Base-by-base conservation (phyloP, 306 rosid species). In the Myrica gale region DNA sequence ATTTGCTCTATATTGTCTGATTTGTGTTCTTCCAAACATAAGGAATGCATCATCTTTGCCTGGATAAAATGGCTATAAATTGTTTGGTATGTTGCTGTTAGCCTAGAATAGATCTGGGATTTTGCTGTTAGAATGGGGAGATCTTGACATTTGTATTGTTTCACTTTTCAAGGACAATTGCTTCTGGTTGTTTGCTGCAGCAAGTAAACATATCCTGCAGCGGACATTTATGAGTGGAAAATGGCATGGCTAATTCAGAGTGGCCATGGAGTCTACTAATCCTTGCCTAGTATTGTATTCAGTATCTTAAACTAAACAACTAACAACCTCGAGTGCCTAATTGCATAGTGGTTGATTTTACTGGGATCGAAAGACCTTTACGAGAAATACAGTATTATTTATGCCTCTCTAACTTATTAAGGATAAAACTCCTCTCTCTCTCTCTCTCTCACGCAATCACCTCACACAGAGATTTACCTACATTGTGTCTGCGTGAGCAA, bases 21-120 rank as follows among this genome's bases (percentile, higher is more conserved):
- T 74, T 69, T 76, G 51, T 3, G 45, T 65, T 74, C 44, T 79
- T 41, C 67, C 58, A 15, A 48, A 37, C 13, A 37, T 20, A 17
- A 48, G 44, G 56, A 23, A 37, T 37, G 6, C 47, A 17, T 54
- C 37, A 68, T 17, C 8, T 61, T 68, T 79, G 60, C 32, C 58
- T 66, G 15, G 70, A 79, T 54, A 37, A 47, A 19, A 37, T 47
- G 39, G 37, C 58, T 26, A 48, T 79, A 13, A 72, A 19, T 42
- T 32, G 57, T 73, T 19, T 79, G 82, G 9, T 42, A 42, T 6
- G 20, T 65, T 39, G 46, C 46, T 65, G 23, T 42, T 41, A 41
- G 23, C 46, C n/a, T 42, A 16, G 46, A 48, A 42, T 65, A 9
- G 70, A 65, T 65, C 10, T 65, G 16, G 26, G 37, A 42, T 39